Base-by-base conservation (phyloP, 345 rosid species). In the Jatropha curcas region DNA sequence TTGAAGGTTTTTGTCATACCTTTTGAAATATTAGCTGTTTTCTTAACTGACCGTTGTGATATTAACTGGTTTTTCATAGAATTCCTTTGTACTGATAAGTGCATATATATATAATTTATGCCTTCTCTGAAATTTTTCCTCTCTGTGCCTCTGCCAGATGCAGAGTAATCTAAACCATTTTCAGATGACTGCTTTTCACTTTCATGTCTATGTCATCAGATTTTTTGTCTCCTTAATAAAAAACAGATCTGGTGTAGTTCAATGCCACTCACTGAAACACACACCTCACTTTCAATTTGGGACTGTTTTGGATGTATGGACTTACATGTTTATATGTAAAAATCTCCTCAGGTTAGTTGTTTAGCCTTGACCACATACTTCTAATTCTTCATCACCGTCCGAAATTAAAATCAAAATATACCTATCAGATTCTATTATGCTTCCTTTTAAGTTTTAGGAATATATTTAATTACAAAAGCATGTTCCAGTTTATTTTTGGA, bases 1-100 rank as follows among this genome's bases (percentile, higher is more conserved):
- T 71, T 94, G 14, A 94, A 92, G 98, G 98, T 91, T 51, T 74
- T 65, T 72, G 27, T 58, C 48, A 39, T 67, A 72, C 75, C 71
- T 65, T 74, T 71, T 30, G 53, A 12, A 62, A 30, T 43, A 43
- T n/a, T 12, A 72, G 22, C 66, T 71, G 19, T 48, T 51, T 28
- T 0, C 13, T 19, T 66, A 48, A 10, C 30, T 39, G 3, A 50
- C 58, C 28, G 17, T 37, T n/a, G 8, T 50, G 51, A 52, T 25
- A 22, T 55, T 34, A n/a, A 34, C 46, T 25, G 58, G 30, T 3
- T 45, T 25, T 9, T 27, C 30, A 22, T 25, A 4, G 19, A 68
- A 53, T 4, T 16, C 48, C 53, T 45, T 28, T 28, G 39, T 19
- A 11, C 25, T 48, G 19, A 20, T 6, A 22, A 8, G 50, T 14